Conservation (phyloP, 2,329 filamentous ascomycete genomes). For the Fusarium papillatum region DNA sequence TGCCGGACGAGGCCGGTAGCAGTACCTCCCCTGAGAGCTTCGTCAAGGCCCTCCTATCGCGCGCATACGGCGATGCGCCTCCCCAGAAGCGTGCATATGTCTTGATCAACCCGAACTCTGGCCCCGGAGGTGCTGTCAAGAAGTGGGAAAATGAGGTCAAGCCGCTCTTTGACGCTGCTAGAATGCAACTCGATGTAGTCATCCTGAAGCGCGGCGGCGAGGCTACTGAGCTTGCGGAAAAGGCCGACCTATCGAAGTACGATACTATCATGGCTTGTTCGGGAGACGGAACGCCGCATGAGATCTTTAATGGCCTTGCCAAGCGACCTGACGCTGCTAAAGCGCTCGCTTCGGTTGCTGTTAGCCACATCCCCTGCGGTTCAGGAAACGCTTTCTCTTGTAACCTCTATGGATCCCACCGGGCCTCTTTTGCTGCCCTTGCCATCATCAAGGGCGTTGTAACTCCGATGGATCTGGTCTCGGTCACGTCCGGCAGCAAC, state of each 20-base stretch:
- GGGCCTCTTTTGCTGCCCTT: conserved; percentile 81
- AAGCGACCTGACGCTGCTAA: conserved; percentile 80
- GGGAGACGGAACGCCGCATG: conserved; percentile 91
- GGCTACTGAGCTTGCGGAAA: conserved; percentile 81
- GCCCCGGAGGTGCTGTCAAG: conserved; percentile 81
- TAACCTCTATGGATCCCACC: conserved; percentile 88
- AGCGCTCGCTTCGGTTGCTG: conserved; percentile 82
- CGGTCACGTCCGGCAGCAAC: conserved; percentile 84
- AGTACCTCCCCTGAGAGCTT: conserved; percentile 68
- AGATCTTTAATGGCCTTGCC: conserved; percentile 94
- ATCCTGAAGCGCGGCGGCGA: conserved; percentile 81
- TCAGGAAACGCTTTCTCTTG: conserved; percentile 95
- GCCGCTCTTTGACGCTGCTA: conserved; percentile 86
- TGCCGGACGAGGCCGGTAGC: conserved; percentile 33
- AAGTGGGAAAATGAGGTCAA: conserved; percentile 82
- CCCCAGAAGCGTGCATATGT: conserved; percentile 86
- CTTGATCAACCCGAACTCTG: conserved; percentile 91
- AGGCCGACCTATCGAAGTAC: conserved; percentile 82
- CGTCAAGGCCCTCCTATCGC: conserved; percentile 73
- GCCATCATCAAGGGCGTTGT: conserved; percentile 88
- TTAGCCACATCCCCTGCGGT: conserved; percentile 91
- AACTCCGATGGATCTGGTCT: conserved; percentile 89
- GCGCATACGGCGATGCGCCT: conserved; percentile 78
- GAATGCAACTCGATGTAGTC: conserved; percentile 81
- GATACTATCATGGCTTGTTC: conserved; percentile 93